Conservation (phyloP, 345 rosid species). For the Cardamine resedifolia region DNA sequence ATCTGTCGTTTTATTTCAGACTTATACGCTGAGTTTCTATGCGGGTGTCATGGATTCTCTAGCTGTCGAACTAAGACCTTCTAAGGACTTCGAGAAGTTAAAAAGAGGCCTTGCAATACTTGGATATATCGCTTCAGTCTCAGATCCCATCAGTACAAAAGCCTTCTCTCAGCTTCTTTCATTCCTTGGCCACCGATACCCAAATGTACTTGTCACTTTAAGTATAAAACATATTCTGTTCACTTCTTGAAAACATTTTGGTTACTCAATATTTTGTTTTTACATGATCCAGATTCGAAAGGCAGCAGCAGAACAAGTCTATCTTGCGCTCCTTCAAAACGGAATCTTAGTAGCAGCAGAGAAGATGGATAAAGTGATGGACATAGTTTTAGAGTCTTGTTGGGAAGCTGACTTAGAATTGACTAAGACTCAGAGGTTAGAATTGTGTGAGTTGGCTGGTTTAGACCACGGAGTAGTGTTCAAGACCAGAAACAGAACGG, state of each 20-base stretch:
- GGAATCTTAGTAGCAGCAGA: slow-evolving; percentile 57
- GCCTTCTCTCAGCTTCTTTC: slow-evolving; percentile 69
- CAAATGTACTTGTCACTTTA: slow-evolving; percentile 50
- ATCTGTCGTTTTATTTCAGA: slow-evolving; percentile 47
- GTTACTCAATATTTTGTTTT: not conserved
- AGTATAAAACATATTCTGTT: not conserved
- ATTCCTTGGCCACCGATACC: slow-evolving; percentile 77
- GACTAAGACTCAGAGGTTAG: slow-evolving; percentile 49
- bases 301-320: slow-evolving; percentile 71
- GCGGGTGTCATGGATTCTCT: slow-evolving; percentile 65
- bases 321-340: slow-evolving; percentile 71
- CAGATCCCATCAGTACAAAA: slow-evolving; percentile 48
- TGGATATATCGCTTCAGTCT: slow-evolving; percentile 66
- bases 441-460: slow-evolving; percentile 62
- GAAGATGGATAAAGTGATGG: slow-evolving; percentile 57
- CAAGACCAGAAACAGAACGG: slow-evolving; percentile 28
- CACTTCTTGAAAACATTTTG: not conserved
- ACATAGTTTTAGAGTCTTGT: slow-evolving; percentile 61
- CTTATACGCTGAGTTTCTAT: slow-evolving; percentile 50
- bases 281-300: slow-evolving; percentile 65
- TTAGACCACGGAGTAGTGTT: slow-evolving; percentile 43
- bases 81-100: slow-evolving; percentile 78
- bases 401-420: slow-evolving; percentile 76
- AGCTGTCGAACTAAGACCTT: slow-evolving; percentile 61
- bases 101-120: slow-evolving; percentile 71